These are phyloP conservation scores for Phialophora chinensis DNA, from an alignment of 2,329 filamentous ascomycete genomes.

Conservation along the genomic window DNA sequence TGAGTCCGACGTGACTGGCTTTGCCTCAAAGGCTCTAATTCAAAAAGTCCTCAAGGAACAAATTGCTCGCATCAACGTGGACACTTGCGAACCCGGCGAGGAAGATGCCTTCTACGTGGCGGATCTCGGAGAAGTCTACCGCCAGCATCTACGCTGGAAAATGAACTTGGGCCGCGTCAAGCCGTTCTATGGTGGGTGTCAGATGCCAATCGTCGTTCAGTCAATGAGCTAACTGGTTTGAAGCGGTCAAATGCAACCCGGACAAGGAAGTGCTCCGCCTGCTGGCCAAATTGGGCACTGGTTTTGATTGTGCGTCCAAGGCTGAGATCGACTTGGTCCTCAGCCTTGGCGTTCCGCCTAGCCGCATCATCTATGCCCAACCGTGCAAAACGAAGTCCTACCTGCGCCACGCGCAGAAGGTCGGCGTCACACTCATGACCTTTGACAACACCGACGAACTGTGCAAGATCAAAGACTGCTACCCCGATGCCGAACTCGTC, in stretches of 20 bases:
- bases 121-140: slow-evolving; percentile 97
- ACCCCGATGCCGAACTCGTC: slow-evolving; percentile 85
- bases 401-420: slow-evolving; percentile 82
- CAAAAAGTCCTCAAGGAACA: slow-evolving; percentile 84
- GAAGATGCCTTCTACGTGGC: slow-evolving; percentile 99
- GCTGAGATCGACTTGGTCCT: slow-evolving; percentile 93
- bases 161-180: slow-evolving; percentile 88
- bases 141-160: slow-evolving; percentile 98
- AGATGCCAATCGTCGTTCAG: slow-evolving; percentile 7
- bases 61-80: slow-evolving; percentile 81
- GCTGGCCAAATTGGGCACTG: slow-evolving; percentile 84
- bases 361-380: slow-evolving; percentile 97
- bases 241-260: slow-evolving; percentile 98
- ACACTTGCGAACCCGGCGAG: slow-evolving; percentile 86
- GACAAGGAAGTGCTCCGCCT: slow-evolving; percentile 88
- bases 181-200: slow-evolving; percentile 84
- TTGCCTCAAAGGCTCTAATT: slow-evolving; percentile 77
- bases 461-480: slow-evolving; percentile 94
- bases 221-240: slow-evolving; percentile 21
- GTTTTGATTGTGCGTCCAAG: slow-evolving; percentile 99
- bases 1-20: slow-evolving; percentile 51
- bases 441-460: slow-evolving; percentile 99
- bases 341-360: slow-evolving; percentile 78
- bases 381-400: slow-evolving; percentile 99
- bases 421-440: slow-evolving; percentile 95